phyloP scores from a whole-genome alignment of 176 grass and related monocot genomes.

The Thalia dealbata region DNA sequence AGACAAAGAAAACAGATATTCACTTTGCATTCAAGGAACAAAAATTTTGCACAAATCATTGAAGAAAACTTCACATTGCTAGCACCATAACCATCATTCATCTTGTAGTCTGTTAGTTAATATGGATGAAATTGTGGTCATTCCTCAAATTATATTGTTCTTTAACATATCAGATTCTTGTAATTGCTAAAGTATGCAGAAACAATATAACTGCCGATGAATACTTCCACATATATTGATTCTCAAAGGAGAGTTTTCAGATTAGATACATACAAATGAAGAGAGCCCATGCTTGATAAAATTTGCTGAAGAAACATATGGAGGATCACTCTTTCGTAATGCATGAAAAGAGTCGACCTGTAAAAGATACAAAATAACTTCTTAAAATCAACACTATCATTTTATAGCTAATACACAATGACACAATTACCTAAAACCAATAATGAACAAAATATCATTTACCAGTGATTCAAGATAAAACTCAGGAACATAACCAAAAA shows the following conservation, averaged over 20 bases:
- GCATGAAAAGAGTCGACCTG: conserved; percentile 89
- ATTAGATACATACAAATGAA: conserved; percentile 54
- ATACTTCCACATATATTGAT: not conserved
- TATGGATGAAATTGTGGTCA: not conserved
- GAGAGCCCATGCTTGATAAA: conserved; percentile 74
- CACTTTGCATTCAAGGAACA: not conserved
- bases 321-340: conserved; percentile 73
- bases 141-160: not conserved
- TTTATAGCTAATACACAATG: not conserved
- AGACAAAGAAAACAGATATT: not conserved
- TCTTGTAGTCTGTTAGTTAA: not conserved
- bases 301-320: conserved; percentile 63
- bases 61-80: not conserved
- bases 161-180: not conserved
- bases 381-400: not conserved
- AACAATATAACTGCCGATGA: not conserved
- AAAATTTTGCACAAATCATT: not conserved
- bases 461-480: conserved; percentile 85
- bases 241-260: not conserved
- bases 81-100: not conserved
- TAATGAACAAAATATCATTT: conserved; percentile 20
- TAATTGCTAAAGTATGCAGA: not conserved
- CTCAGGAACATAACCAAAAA: conserved; percentile 65
- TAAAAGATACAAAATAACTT: conserved; percentile 5
- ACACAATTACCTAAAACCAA: not conserved